Evolutionary conservation across 345 rosid species (phyloP).

Genomic region (Odontarrhena argentea): DNA sequence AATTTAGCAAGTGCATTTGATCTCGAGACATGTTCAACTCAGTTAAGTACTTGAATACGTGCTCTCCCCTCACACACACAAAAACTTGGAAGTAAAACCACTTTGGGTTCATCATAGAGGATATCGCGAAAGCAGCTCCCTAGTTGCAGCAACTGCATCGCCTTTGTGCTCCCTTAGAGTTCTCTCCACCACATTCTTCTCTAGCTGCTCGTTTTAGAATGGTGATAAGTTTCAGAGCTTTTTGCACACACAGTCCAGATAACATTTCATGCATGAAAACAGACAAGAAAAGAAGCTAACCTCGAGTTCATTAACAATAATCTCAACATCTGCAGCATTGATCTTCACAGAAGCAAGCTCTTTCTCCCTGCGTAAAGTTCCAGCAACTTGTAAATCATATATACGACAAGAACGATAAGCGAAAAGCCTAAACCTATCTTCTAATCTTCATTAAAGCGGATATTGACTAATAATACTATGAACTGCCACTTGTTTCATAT

Average conservation of each 20-base stretch:
- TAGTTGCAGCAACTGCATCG: slow-evolving; percentile 89
- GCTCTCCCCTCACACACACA: slow-evolving; percentile 15
- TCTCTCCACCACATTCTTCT: slow-evolving; percentile 87
- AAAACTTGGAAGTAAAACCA: neutral
- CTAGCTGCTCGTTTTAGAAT: slow-evolving; percentile 54
- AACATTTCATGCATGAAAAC: neutral
- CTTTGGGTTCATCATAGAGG: slow-evolving; percentile 36
- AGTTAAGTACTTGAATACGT: neutral
- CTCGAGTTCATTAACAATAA: slow-evolving; percentile 93
- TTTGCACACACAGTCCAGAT: neutral
- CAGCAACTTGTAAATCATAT: slow-evolving; percentile 4
- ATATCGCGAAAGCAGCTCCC: slow-evolving; percentile 64
- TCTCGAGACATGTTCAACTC: slow-evolving; percentile 2
- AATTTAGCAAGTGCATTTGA: slow-evolving; percentile 3
- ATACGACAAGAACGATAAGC: neutral
- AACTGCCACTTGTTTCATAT: neutral
- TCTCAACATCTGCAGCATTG: slow-evolving; percentile 85
- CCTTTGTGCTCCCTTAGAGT: slow-evolving; percentile 95
- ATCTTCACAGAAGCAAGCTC: slow-evolving; percentile 97
- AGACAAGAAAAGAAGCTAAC: slow-evolving; percentile 39
- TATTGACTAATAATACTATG: neutral
- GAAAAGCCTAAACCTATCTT: slow-evolving; percentile 9
- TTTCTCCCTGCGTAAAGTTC: slow-evolving; percentile 64
- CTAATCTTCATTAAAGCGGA: neutral
- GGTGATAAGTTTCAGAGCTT: slow-evolving; percentile 25